These are phyloP conservation scores for Mycena rebaudengoi DNA, from an alignment of 768 basidiomycete species.

Conservation along the genomic window DNA sequence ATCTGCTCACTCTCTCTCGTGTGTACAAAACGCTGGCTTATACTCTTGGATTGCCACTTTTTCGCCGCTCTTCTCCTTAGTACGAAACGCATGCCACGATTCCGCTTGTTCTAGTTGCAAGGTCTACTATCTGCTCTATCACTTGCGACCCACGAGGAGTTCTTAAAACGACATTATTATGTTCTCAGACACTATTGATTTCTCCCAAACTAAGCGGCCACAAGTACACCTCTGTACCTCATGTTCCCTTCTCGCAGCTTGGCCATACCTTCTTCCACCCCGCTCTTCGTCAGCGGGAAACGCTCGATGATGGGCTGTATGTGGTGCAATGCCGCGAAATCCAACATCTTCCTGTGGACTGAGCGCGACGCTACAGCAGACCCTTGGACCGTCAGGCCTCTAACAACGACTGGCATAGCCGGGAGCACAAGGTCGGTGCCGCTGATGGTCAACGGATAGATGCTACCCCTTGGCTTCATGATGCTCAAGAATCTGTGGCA, in stretches of 20 bases:
- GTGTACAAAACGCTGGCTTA: too few species aligned
- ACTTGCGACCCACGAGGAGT: too few species aligned
- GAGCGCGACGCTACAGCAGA: constrained; percentile 20
- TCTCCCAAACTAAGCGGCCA: too few species aligned
- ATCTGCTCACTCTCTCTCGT: too few species aligned
- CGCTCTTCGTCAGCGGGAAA: constrained; percentile 40
- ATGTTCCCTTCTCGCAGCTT: constrained; percentile 19
- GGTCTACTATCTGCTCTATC: too few species aligned
- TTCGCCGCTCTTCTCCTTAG: too few species aligned
- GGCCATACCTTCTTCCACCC: constrained; percentile 23
- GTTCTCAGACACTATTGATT: too few species aligned
- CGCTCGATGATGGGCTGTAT: constrained; percentile 38
- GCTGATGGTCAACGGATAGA: constrained; percentile 3
- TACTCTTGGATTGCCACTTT: too few species aligned
- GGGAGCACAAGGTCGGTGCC: neutral
- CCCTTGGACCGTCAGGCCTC: constrained; percentile 20
- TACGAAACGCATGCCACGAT: too few species aligned
- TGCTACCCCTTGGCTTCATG: constrained; percentile 1
- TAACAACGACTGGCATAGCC: neutral
- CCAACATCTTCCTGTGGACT: constrained; percentile 34
- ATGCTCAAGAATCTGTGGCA: neutral
- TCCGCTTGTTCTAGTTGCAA: too few species aligned
- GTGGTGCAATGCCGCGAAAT: constrained; percentile 40
- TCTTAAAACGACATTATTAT: too few species aligned
- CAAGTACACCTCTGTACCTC: constrained; percentile 17